Percentiles rank a stretch among this genome's conserved stretches.
These are phyloP conservation scores for Wickerhamiella spandovensis DNA, from an alignment of 805 yeast genomes.

Conservation along the genomic window DNA sequence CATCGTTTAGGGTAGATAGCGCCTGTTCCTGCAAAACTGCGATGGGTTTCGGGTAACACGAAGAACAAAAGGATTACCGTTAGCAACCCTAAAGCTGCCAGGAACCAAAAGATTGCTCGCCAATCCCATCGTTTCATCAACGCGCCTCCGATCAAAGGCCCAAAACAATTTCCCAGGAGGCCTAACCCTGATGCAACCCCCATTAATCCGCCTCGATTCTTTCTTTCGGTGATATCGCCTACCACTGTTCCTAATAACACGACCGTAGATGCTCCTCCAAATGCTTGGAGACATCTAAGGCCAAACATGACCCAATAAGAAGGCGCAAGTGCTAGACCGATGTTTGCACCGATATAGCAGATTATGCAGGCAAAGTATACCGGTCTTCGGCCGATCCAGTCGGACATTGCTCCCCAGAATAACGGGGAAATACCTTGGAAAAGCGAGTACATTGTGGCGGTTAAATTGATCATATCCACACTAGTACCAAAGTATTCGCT, in stretches of 20 bases:
- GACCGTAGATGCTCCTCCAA: conserved; percentile 63
- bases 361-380: conserved; percentile 40
- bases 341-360: conserved; percentile 45
- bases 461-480: conserved; percentile 46
- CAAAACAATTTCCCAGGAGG: conserved; percentile 62
- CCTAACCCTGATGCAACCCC: conserved; percentile 55
- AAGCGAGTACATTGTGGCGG: conserved; percentile 63
- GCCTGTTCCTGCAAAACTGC: conserved; percentile 65
- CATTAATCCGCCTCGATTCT: conserved; percentile 55
- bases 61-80: conserved; percentile 21
- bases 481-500: conserved; percentile 41
- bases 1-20: conserved; percentile 27
- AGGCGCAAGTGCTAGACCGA: conserved; percentile 50
- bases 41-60: conserved; percentile 64
- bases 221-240: conserved; percentile 57
- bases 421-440: conserved; percentile 71
- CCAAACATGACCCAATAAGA: conserved; percentile 50
- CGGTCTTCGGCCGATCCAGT: conserved; percentile 60
- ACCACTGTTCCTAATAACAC: conserved; percentile 57
- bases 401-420: conserved; percentile 55
- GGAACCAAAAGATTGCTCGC: conserved; percentile 55
- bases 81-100: conserved; percentile 50
- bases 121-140: conserved; percentile 40
- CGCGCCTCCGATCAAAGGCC: conserved; percentile 54
- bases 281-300: conserved; percentile 62